Conservation (phyloP, 2,329 filamentous ascomycete genomes). For the Diaporthe aspalathi region DNA sequence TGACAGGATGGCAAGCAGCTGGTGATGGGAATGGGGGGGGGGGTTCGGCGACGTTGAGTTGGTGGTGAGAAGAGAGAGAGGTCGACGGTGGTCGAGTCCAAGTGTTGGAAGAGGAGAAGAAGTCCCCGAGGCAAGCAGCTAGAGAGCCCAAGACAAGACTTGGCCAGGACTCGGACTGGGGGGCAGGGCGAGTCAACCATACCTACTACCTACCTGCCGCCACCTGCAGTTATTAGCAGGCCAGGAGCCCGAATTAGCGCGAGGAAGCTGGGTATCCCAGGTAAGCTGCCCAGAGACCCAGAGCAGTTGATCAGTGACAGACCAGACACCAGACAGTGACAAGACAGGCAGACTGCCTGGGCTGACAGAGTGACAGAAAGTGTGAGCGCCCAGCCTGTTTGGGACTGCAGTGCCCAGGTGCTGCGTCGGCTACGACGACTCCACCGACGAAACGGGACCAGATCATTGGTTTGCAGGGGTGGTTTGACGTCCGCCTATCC, state of each 20-base stretch:
- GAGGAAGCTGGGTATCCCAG: slow-evolving; percentile 13
- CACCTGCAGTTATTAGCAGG: background rate
- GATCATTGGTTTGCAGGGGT: slow-evolving; percentile 29
- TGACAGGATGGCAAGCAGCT: slow-evolving; percentile 34
- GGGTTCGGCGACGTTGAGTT: slow-evolving; percentile 26
- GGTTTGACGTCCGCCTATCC: slow-evolving; percentile 27
- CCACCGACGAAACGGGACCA: slow-evolving; percentile 24
- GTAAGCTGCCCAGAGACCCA: too few species aligned
- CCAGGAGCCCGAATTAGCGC: background rate
- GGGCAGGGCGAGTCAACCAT: slow-evolving; percentile 23
- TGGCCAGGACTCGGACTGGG: background rate
- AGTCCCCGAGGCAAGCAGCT: slow-evolving; percentile 16
- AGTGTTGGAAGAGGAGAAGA: slow-evolving; percentile 31
- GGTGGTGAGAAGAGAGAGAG: slow-evolving; percentile 29
- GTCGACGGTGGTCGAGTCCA: slow-evolving; percentile 28
- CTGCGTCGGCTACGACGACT: slow-evolving; percentile 12
- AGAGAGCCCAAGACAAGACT: background rate
- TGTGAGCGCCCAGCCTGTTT: too few species aligned
- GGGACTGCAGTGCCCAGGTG: slow-evolving; percentile 16
- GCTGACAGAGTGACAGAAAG: slow-evolving; percentile 5
- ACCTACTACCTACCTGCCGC: too few species aligned
- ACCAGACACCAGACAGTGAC: too few species aligned
- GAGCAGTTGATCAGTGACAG: too few species aligned
- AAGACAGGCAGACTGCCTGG: background rate
- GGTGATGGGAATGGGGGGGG: slow-evolving; percentile 16